These are phyloP conservation scores for Cunninghamia lanceolata DNA, from an alignment of 75 land plant species.

Conservation along the genomic window DNA sequence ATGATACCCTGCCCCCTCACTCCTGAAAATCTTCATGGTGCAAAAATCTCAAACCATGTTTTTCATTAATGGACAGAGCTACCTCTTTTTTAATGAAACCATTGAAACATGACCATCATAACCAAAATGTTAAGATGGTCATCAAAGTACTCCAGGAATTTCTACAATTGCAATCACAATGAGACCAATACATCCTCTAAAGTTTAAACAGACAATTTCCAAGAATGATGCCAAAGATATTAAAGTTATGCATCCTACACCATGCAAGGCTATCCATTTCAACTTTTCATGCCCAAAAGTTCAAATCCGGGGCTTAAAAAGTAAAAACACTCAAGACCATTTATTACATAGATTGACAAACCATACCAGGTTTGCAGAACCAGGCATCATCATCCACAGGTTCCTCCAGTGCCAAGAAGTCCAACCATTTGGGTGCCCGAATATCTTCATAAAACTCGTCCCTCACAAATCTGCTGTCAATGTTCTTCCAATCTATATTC, in stretches of 20 bases:
- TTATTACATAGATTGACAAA: neutral
- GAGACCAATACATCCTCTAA: neutral
- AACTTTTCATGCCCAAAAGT: neutral
- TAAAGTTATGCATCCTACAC: neutral
- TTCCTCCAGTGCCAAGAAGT: slow-evolving; percentile 54
- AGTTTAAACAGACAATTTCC: neutral
- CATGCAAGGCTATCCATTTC: neutral
- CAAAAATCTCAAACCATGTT: neutral
- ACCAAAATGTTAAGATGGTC: neutral
- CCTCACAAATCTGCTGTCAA: slow-evolving; percentile 48
- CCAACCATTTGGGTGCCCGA: slow-evolving; percentile 82
- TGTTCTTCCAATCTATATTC: slow-evolving; percentile 62
- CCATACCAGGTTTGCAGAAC: slow-evolving; percentile 61
- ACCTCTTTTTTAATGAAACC: neutral
- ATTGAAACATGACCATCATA: neutral
- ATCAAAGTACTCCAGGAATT: neutral
- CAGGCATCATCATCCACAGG: slow-evolving; percentile 52
- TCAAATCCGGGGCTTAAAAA: neutral
- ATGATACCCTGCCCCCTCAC: neutral
- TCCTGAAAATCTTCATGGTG: neutral
- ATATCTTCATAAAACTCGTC: slow-evolving; percentile 79
- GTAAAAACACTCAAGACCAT: neutral
- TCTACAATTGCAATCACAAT: neutral
- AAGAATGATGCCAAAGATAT: neutral
- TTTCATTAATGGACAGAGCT: neutral